phyloP scores from a whole-genome alignment of 2,329 filamentous ascomycete species.

The Neophaeococcomyces mojaviensis region DNA sequence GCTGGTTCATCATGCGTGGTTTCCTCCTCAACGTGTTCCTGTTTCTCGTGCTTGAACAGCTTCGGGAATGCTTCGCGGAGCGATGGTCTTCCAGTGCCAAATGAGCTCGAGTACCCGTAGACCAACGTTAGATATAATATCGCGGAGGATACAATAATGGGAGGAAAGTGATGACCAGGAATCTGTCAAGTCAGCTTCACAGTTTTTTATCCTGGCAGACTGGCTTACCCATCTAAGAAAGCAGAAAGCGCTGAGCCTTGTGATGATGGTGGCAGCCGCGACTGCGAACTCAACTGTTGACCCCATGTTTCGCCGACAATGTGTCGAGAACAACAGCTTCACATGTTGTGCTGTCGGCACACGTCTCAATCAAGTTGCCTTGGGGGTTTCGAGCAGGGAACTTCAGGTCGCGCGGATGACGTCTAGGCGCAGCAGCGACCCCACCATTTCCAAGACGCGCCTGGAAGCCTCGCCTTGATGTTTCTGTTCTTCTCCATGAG shows the following conservation, averaged over 20 bases:
- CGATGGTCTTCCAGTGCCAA: constrained; percentile 11
- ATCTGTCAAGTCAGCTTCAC: constrained; percentile 25
- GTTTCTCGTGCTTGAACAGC: constrained; percentile 12
- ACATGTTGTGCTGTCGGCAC: background rate
- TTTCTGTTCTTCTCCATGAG: background rate
- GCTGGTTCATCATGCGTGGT: constrained; percentile 59
- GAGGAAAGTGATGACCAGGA: constrained; percentile 31
- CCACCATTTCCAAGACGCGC: background rate
- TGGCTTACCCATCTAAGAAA: constrained; percentile 40
- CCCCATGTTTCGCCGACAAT: background rate
- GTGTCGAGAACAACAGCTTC: background rate
- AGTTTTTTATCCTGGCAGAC: background rate
- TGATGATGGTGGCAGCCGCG: constrained; percentile 30
- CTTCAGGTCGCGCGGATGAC: too few relatives aligned
- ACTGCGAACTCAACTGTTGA: constrained; percentile 23
- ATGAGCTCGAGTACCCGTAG: constrained; percentile 14
- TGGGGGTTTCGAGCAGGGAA: too few relatives aligned
- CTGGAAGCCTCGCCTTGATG: too few relatives aligned
- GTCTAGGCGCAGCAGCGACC: too few relatives aligned
- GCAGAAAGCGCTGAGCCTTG: constrained; percentile 31
- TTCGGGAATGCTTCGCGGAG: constrained; percentile 17
- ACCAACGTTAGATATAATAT: constrained; percentile 40
- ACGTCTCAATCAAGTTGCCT: background rate
- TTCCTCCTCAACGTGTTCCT: constrained; percentile 31
- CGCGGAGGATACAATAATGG: constrained; percentile 34